Base-by-base conservation (phyloP, 352 stramenopile genomes). In the Phytophthora sp. region DNA sequence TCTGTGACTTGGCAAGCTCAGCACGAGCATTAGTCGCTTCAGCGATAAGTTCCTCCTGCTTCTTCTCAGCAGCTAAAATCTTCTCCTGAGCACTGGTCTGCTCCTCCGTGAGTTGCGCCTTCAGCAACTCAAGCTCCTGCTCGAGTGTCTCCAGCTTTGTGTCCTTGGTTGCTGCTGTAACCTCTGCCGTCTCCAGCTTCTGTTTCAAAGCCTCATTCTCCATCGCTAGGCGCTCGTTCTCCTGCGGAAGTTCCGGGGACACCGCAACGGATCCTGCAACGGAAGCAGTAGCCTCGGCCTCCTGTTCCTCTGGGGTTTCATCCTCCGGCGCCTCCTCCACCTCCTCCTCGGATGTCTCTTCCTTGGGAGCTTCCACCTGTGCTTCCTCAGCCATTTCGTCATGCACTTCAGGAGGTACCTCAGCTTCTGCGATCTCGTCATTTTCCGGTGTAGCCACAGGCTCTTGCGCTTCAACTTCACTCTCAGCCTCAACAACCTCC, bases 131-230 rank as follows among this genome's bases (percentile, higher is more conserved):
- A 26, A 88, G 23, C 35, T 86, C 65, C 27, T 59, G 45, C 35
- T 70, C 74, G 3, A 90, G 56, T 2, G 66, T 45, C 18, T 69
- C 69, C 7, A 89, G 44, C 31, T 80, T 66, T 36, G 57, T 63
- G 35, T 79, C 57, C 54, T 90, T 86, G 24, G 53, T 56, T n/a
- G 41, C 51, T 7, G 79, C 50, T 20, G 27, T 38, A 11, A 38
- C 42, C n/a, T 81, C 60, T 15, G 66, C 63, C 1, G 42, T 18
- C 18, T 68, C 52, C 24, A 91, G 60, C 49, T 86, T 71, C 9
- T 73, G 56, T 21, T 54, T 44, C 49, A 90, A 41, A 36, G 60
- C 49, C 12, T 76, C 66, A 23, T 83, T 87, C 55, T 88, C 71
- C 16, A 47, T 47, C n/a, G 56, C 51, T 41, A 83, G 57, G 15